Base-by-base conservation (phyloP, 2,329 filamentous ascomycete species). In the Akanthomyces lecanii region DNA sequence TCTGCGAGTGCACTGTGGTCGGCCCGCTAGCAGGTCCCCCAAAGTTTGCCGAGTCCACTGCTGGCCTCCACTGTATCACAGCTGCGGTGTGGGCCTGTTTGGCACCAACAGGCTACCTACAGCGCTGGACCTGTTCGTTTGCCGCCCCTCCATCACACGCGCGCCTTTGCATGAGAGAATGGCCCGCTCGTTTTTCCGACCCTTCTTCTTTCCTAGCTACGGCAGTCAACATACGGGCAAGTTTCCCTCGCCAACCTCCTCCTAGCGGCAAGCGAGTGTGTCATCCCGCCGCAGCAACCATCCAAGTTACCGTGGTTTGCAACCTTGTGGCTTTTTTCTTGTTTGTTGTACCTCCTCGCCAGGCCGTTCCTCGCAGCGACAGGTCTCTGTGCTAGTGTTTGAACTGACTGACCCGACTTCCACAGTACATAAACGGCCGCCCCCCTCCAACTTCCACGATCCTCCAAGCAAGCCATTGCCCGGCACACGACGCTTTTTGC, bases 401-500 rank as follows among this genome's bases (percentile, higher is more conserved):
- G 53, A 55, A 56, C 53, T 56, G 40, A 45, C 53, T 40, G n/a
- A 36, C 18, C 25, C 38, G 23, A 14, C 47, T 44, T 18, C 25
- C 38, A 25, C 38, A 25, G 21, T 10, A 25, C 40, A 45, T 38
- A 28, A 38, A 54, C 40, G 33, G 33, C 40, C 50, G 14, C 40
- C 40, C 11, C 6, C 18, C 5, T 3, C 50, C 28, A 36, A 7
- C 8, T 36, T 36, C 10, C 52, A 55, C 52, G 16, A n/a, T n/a
- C 11, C 6, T 38, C 11, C 18, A 30, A 21, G n/a, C 18, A 6
- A 12, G 42, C 50, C 42, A 48, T 61, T 47, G 40, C 51, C 30
- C 25, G 30, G n/a, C 40, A 30, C 50, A 61, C 42, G 16, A 53
- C 59, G 30, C 59, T 61, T 50, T 30, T 54, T 48, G 59, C 28